Evolutionary conservation across 495 filamentous ascomycete species (phyloP), one percentile per base, ranked within the genome.

Genomic region (Talaromyces borbonicus): DNA sequence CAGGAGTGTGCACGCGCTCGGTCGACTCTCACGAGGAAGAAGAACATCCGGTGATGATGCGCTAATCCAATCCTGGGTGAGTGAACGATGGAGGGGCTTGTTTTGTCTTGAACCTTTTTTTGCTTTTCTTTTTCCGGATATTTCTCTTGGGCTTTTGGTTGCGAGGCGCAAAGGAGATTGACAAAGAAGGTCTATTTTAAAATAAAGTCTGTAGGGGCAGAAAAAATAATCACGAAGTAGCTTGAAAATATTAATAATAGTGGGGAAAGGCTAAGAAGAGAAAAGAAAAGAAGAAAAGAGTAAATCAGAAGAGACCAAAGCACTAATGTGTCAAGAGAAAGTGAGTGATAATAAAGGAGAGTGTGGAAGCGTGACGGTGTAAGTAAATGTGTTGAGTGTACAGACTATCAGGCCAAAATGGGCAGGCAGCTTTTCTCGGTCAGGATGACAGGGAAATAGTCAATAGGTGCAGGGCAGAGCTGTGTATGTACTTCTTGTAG

Each of bases 331-430:
- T 20, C 9, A 49, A 49, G 44, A 48, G 30, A 44, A 51, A 48
- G 38, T 59, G 37, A 39, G 55, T 59, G 61, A 60, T 38, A 11
- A 20, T 22, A 20, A 38, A 38, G 35, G 35, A 38, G 35, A 20
- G 35, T 38, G 35, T 38, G 56, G n/a, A n/a, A n/a, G n/a, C n/a
- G n/a, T n/a, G n/a, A n/a, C n/a, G n/a, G n/a, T n/a, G n/a, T n/a
- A n/a, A n/a, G n/a, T n/a, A n/a, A n/a, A 51, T 51, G 49, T 56
- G 57, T 55, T 59, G 47, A 52, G 58, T 55, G 50, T 44, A 24
- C 19, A 43, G 36, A 16, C 46, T 29, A 49, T 25, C 22, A 20
- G 35, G 44, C 19, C 35, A 41, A 44, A 52, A 35, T 31, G 29
- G 49, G 43, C 26, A 24, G 41, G 29, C 41, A 25, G 32, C 32